Base-by-base conservation (phyloP, 768 basidiomycete species). In the Mycena polygramma region DNA sequence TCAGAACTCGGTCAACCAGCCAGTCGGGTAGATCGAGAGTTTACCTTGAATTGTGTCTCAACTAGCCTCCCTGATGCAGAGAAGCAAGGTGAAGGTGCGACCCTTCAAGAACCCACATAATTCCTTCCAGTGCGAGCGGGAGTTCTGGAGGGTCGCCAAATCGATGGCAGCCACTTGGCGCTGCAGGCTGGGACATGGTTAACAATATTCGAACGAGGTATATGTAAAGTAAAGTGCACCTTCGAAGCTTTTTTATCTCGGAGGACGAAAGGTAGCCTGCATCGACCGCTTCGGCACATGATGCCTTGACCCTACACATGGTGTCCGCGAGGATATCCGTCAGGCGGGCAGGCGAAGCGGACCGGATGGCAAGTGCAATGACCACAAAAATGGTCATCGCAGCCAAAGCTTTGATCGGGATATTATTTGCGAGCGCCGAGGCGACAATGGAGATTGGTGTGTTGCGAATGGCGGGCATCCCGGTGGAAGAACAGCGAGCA, bases 1-100 rank as follows among this genome's bases (percentile, higher is more conserved):
- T n/a, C n/a, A n/a, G n/a, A n/a, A n/a, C n/a, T n/a, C n/a, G n/a
- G n/a, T n/a, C n/a, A n/a, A n/a, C n/a, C n/a, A n/a, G n/a, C n/a
- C n/a, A n/a, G n/a, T n/a, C n/a, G n/a, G n/a, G n/a, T n/a, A n/a
- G n/a, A n/a, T n/a, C n/a, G n/a, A n/a, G n/a, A n/a, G n/a, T 39
- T 39, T 13, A 10, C 49, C 39, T 65, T 53, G 20, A 65, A 45
- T 11, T 37, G 26, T 4, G 45, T 57, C 54, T 65, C 30, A 13
- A 65, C 17, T 43, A 20, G 48, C 54, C 30, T 65, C 45, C 7
- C 35, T 17, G 24, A 65, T 65, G 36, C 63, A 55, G 2, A 19
- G 20, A 7, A 46, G 45, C 13, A 66, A 6, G 1, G 54, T 57
- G 14, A 57, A 20, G 10, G 55, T 26, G 9, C 26, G 43, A 15